Evolutionary conservation across 2,329 filamentous ascomycete species (phyloP), one percentile per base, ranked within the genome.

Genomic region (Sporothrix inflata): DNA sequence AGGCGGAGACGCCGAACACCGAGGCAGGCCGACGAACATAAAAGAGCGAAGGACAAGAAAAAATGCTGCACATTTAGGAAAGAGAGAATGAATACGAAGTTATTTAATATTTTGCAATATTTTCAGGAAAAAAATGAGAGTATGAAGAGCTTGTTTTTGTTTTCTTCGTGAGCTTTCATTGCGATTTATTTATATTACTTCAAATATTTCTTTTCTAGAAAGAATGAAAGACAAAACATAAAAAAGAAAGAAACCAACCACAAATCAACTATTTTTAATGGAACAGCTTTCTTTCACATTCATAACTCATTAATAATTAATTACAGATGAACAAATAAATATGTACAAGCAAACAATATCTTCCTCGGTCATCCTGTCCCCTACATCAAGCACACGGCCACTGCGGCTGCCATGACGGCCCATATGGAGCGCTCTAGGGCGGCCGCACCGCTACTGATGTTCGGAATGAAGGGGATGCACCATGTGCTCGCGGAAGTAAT

Each of bases 1-100:
- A 38, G 42, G 55, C 55, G 30, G 51, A 40, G 47, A 47, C 40
- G 24, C 72, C 72, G 69, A 73, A 71, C 45, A 47, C 72, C 72
- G 72, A 71, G 69, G 45, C 6, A 14, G 9, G 34, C 71, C 71
- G 66, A 65, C 19, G 19, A 63, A 61, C 11, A 61, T 12, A 4
- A 12, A 24, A 24, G 12, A 6, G 4, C 11, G 19, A 40, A 40
- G 38, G 42, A 61, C n/a, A 57, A 12, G 27, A 34, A 16, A 57
- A 53, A 21, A n/a, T n/a, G n/a, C n/a, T n/a, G n/a, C n/a, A n/a
- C n/a, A n/a, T n/a, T n/a, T n/a, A n/a, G n/a, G n/a, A n/a, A n/a
- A n/a, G n/a, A n/a, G n/a, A n/a, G n/a, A n/a, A n/a, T n/a, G n/a
- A n/a, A n/a, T n/a, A n/a, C n/a, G n/a, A n/a, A n/a, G n/a, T n/a